A percentile compares a stretch with the other conserved stretches of the same genome.
Evolutionary conservation across 345 rosid species (phyloP).

Genomic region (Kandelia obovata): DNA sequence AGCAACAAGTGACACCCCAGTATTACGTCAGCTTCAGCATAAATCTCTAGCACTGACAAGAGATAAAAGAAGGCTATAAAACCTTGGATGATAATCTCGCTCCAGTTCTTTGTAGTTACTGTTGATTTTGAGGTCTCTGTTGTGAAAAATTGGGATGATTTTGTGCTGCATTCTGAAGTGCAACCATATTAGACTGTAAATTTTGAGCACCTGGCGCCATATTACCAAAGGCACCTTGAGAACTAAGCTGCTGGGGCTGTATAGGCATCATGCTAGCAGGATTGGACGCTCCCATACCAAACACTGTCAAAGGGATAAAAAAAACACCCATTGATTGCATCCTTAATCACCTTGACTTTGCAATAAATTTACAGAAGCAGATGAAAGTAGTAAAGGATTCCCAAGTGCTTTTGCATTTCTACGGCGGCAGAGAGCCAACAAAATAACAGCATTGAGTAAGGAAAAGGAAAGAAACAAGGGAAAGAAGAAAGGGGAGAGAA

Average conservation of each 20-base stretch:
- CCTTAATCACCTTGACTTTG: too few relatives aligned
- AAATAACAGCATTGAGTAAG: not conserved
- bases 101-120: conserved; percentile 28
- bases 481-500: not conserved
- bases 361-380: too few relatives aligned
- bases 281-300: conserved; percentile 63
- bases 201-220: conserved; percentile 65
- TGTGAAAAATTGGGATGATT: conserved; percentile 54
- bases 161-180: conserved; percentile 59
- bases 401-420: not conserved
- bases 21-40: too few relatives aligned
- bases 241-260: conserved; percentile 45
- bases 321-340: not conserved
- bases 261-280: conserved; percentile 64
- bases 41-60: not conserved
- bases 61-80: not conserved
- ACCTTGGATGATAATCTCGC: not conserved
- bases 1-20: too few relatives aligned
- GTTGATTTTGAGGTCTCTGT: conserved; percentile 81
- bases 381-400: not conserved
- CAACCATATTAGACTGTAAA: conserved; percentile 64
- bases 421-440: not conserved
- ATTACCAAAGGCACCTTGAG: conserved; percentile 56
- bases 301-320: conserved; percentile 51
- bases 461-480: not conserved